Conservation (phyloP, 2,329 filamentous ascomycete genomes). For the Aspergillus latus region DNA sequence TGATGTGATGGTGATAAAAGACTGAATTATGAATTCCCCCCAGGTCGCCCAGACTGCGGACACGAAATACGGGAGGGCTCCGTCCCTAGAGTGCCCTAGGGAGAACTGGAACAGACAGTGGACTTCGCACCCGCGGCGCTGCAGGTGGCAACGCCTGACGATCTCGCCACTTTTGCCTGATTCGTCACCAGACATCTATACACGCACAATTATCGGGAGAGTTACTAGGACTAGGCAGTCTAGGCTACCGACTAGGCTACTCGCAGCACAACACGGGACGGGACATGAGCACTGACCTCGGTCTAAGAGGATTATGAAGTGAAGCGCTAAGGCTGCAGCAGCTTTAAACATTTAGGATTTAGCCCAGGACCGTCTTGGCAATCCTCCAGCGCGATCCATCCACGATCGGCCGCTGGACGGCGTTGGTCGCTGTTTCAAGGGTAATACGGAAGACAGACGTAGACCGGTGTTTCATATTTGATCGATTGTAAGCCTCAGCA, state of each 20-base stretch:
- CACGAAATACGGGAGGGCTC: no score
- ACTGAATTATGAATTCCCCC: no score
- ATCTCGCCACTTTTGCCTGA: slow-evolving; percentile 3
- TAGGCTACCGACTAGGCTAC: no score
- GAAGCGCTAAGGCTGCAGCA: not conserved
- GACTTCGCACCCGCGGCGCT: not conserved
- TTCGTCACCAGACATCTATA: slow-evolving; percentile 2
- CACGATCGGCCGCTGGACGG: no score
- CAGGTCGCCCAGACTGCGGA: no score
- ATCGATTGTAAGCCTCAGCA: not conserved
- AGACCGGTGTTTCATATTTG: no score
- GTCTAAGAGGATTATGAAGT: not conserved
- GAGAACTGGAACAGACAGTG: not conserved
- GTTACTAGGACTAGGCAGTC: not conserved
- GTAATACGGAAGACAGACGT: no score
- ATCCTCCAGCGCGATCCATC: not conserved
- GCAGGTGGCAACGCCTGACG: not conserved
- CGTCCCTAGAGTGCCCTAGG: no score
- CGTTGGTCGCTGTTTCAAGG: no score
- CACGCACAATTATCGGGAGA: not conserved
- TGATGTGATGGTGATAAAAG: slow-evolving; percentile 5
- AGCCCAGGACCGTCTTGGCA: slow-evolving; percentile 6
- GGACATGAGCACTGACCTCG: not conserved
- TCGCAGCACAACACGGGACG: not conserved
- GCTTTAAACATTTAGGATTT: not conserved